Evolutionary conservation across 768 basidiomycete genomes (phyloP), one percentile per base, ranked within the genome.

Genomic region (Suillus fuscotomentosus): DNA sequence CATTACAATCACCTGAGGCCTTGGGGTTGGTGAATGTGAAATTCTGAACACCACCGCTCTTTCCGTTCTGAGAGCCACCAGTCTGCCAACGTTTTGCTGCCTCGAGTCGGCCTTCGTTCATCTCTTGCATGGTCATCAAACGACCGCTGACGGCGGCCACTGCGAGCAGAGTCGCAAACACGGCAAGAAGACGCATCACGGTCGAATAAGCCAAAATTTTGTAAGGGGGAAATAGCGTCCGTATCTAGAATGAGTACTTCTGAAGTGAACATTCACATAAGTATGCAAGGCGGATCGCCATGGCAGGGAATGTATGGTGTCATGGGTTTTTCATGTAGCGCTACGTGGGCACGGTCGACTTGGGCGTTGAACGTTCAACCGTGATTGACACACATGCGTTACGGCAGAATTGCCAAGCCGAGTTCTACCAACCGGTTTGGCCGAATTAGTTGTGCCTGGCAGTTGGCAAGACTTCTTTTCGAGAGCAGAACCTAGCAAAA

Each of bases 81-180:
- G 55, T 66, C 15, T 65, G 54, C 74, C 69, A 83, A 55, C 81
- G 77, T 66, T 82, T 24, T 24, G 13, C 22, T 14, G 47, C n/a
- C 13, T 48, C 47, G 47, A 22, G 11, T 70, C 86, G 86, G 59
- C 72, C 78, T 17, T 73, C 80, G 50, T 76, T 81, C 15, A 84
- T 64, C 56, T 86, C 81, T 9, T 76, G 71, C 69, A 82, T 83
- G 63, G 65, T 68, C 62, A 76, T 71, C 56, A 9, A 11, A 47
- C 5, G 45, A 47, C n/a, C 10, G 10, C 10, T 47, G 20, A 10
- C 10, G 45, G 45, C 42, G 13, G 11, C 39, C 10, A n/a, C n/a
- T 11, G n/a, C 45, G 10, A 47, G 10, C n/a, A 47, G 45, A n/a
- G 45, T 20, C 10, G 20, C n/a, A 47, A n/a, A 10, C n/a, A 10